Conservation (phyloP, 2,329 filamentous ascomycete genomes). For the Emergomyces pasteurianus region DNA sequence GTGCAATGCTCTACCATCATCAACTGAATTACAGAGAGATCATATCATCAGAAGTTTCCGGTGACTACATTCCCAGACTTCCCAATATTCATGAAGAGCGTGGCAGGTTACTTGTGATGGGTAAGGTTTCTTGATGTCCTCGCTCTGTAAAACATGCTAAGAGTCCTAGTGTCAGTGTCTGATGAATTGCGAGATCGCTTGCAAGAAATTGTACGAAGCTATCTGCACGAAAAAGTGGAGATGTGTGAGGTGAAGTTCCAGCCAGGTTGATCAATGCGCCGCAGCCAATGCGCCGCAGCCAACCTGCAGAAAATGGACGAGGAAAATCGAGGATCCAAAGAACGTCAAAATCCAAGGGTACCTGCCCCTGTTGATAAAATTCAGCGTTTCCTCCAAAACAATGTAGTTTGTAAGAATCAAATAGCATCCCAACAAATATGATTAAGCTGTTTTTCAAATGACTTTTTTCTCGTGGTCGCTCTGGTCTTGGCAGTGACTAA, state of each 20-base stretch:
- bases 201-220: not conserved
- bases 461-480: not conserved
- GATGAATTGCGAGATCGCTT: not conserved
- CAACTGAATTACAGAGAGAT: conserved; percentile 13
- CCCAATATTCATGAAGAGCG: conserved; percentile 12
- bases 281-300: not conserved
- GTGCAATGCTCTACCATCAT: conserved; percentile 14
- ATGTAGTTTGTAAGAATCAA: not conserved
- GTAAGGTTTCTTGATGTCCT: conserved; percentile 6
- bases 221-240: not conserved
- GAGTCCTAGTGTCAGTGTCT: not conserved
- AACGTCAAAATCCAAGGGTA: not conserved
- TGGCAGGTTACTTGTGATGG: conserved; percentile 13
- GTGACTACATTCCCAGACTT: conserved; percentile 13
- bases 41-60: conserved; percentile 13
- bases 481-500: not conserved
- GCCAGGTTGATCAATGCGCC: not conserved
- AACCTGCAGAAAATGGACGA: not conserved
- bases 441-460: not conserved
- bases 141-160: not conserved
- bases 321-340: not conserved
- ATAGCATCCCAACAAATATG: not conserved
- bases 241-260: not conserved
- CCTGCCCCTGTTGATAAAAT: not conserved
- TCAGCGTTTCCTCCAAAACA: not conserved